Conservation (phyloP, 2,329 filamentous ascomycete species). For the Uncinocarpus reesii region DNA sequence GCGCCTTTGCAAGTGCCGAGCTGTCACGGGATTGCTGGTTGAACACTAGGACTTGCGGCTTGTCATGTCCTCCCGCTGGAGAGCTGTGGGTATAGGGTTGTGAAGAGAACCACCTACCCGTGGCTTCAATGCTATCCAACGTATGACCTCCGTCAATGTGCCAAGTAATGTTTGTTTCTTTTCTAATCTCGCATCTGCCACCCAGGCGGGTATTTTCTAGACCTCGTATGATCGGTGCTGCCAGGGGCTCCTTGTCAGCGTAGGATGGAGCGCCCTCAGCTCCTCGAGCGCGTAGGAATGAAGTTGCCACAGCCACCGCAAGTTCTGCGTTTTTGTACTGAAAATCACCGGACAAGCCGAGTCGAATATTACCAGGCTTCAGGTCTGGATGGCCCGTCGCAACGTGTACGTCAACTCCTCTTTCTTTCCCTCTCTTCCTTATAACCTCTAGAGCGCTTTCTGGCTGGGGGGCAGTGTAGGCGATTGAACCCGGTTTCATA, state of each 20-base stretch:
- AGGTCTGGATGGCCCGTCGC: slow-evolving; percentile 42
- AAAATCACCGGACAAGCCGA: slow-evolving; percentile 53
- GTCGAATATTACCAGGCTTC: slow-evolving; percentile 37
- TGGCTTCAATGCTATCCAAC: slow-evolving; percentile 65
- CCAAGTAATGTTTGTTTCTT: slow-evolving; percentile 54
- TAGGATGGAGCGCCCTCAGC: slow-evolving; percentile 29
- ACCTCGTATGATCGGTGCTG: slow-evolving; percentile 53
- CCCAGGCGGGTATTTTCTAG: slow-evolving; percentile 58
- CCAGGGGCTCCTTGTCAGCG: slow-evolving; percentile 39
- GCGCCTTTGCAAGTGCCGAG: slow-evolving; percentile 49
- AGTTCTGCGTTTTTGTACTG: slow-evolving; percentile 54
- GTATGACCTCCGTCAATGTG: slow-evolving; percentile 84
- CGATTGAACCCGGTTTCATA: slow-evolving; percentile 57
- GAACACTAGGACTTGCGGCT: slow-evolving; percentile 62
- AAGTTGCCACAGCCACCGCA: slow-evolving; percentile 42
- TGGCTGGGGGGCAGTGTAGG: slow-evolving; percentile 53
- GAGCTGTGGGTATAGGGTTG: slow-evolving; percentile 28
- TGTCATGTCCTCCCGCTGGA: slow-evolving; percentile 21
- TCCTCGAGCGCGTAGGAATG: slow-evolving; percentile 32
- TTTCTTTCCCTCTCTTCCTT: slow-evolving; percentile 45
- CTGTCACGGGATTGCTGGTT: slow-evolving; percentile 86
- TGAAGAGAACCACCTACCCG: slow-evolving; percentile 64
- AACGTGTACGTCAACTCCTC: slow-evolving; percentile 39
- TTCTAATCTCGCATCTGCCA: slow-evolving; percentile 65
- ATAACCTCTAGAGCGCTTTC: slow-evolving; percentile 47